These are phyloP conservation scores for Epipyxis sp. DNA, from an alignment of 108 stramenopile species.

Conservation along the genomic window DNA sequence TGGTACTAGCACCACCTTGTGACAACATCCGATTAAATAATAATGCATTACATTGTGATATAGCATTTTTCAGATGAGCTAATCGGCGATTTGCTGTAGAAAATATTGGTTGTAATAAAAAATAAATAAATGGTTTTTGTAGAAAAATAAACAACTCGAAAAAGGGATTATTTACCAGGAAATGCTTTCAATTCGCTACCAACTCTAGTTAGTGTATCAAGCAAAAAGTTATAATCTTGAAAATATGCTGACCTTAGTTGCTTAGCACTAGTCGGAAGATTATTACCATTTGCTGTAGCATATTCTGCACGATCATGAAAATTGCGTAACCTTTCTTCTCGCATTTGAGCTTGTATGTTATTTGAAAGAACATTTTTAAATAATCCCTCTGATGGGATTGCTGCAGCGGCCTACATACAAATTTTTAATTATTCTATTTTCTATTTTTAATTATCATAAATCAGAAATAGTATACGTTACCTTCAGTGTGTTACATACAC, in stretches of 20 bases:
- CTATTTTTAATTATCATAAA: background rate
- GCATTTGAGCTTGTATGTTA: background rate
- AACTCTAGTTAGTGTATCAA: background rate
- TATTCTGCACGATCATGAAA: background rate
- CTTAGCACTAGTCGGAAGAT: background rate
- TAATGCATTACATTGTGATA: background rate
- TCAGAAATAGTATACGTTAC: too few relatives aligned
- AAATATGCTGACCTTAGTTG: background rate
- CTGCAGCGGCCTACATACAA: background rate
- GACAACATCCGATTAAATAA: background rate
- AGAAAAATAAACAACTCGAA: too few relatives aligned
- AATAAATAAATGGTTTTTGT: too few relatives aligned
- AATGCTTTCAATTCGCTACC: background rate
- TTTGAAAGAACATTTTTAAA: background rate
- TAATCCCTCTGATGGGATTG: background rate
- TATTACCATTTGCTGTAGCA: background rate
- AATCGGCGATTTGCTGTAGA: too few relatives aligned
- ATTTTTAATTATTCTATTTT: background rate
- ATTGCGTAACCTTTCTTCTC: background rate
- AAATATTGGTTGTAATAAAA: too few relatives aligned
- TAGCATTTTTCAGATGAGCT: background rate
- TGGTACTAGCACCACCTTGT: background rate
- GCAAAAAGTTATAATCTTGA: background rate
- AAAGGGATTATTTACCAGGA: constrained; percentile 2
- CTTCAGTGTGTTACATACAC: background rate